These are phyloP conservation scores for Cercospora nicotianae DNA, from an alignment of 2,329 filamentous ascomycete species.

Conservation along the genomic window DNA sequence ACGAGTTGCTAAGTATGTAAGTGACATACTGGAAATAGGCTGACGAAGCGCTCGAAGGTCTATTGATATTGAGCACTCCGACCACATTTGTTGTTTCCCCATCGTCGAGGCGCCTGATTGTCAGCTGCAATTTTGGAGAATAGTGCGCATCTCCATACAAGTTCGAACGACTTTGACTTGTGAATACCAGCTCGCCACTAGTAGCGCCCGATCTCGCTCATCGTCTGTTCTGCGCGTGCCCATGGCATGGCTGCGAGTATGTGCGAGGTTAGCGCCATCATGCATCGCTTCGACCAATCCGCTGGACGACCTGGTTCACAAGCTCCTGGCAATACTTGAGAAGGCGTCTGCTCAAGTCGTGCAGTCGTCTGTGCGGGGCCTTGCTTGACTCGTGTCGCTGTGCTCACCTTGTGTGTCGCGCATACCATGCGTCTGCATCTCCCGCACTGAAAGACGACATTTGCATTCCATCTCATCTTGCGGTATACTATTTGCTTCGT, in stretches of 20 bases:
- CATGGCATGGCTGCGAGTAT: not conserved
- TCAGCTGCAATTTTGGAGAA: no score
- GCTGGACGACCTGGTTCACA: not conserved
- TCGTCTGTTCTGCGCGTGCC: no score
- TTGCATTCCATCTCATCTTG: no score
- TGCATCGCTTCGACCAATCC: not conserved
- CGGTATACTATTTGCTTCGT: no score
- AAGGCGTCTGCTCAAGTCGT: not conserved
- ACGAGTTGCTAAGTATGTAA: conserved; percentile 56
- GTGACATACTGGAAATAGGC: not conserved
- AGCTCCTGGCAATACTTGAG: not conserved
- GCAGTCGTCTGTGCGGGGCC: not conserved
- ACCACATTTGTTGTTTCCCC: not conserved
- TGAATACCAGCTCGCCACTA: no score
- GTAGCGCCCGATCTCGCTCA: no score
- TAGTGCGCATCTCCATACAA: no score
- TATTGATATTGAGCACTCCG: not conserved
- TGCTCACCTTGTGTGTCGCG: not conserved
- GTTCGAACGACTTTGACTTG: no score
- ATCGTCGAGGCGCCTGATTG: not conserved
- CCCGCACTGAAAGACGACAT: not conserved
- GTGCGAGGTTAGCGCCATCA: not conserved
- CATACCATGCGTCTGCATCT: not conserved
- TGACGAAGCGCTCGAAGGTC: conserved; percentile 20
- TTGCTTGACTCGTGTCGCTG: not conserved